Evolutionary conservation across 2,329 filamentous ascomycete genomes (phyloP).

Genomic region (Biscogniauxia marginata): DNA sequence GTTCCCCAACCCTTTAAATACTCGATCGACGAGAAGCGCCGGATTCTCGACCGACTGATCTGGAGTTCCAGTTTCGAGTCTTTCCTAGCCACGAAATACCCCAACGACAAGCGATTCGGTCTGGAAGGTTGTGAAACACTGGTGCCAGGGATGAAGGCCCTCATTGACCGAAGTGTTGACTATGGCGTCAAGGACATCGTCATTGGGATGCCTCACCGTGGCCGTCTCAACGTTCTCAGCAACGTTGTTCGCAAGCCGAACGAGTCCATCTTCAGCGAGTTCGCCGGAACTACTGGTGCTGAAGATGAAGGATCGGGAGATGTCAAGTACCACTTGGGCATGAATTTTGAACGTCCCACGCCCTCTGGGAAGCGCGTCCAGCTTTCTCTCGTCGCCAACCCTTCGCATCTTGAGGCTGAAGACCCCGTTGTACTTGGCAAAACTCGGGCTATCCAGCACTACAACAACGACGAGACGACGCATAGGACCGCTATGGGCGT

Average conservation of each 20-base stretch:
- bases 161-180: conserved; percentile 97
- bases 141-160: conserved; percentile 97
- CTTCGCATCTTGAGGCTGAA: conserved; percentile 96
- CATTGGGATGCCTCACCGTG: conserved; percentile 99
- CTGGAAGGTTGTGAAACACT: conserved; percentile 95
- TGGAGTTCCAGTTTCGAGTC: conserved; percentile 98
- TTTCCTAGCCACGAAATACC: conserved; percentile 96
- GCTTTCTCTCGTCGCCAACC: conserved; percentile 95
- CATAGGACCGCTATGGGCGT: conserved; percentile 93
- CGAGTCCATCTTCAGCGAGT: conserved; percentile 99
- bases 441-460: conserved; percentile 96
- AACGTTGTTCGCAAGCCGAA: conserved; percentile 99
- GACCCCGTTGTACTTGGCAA: conserved; percentile 97
- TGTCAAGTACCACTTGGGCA: conserved; percentile 98
- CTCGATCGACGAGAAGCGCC: conserved; percentile 95
- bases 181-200: conserved; percentile 99
- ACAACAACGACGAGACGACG: conserved; percentile 92
- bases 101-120: conserved; percentile 99
- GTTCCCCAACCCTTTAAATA: conserved; percentile 95
- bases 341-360: conserved; percentile 99
- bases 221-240: conserved; percentile 93
- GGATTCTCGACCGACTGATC: conserved; percentile 94
- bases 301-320: conserved; percentile 96
- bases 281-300: conserved; percentile 81
- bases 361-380: conserved; percentile 99